phyloP scores from a whole-genome alignment of 1,284 basidiomycete genomes.

The Pyrrhoderma noxium region DNA sequence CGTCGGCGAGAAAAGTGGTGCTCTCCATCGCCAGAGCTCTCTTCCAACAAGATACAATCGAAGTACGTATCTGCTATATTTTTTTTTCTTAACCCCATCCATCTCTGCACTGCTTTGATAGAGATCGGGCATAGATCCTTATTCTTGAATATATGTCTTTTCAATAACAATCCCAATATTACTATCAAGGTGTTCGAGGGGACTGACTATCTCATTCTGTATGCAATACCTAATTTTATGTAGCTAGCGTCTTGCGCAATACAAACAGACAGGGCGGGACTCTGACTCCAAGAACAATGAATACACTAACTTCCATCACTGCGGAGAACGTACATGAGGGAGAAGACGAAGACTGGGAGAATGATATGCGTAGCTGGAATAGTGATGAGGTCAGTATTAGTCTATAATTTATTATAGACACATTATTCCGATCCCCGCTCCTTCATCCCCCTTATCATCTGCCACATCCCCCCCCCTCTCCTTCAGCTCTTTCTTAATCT shows the following conservation, averaged over 20 bases:
- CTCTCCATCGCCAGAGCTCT: slow-evolving; percentile 71
- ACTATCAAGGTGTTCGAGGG: no score
- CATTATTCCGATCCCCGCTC: no score
- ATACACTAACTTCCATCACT: slow-evolving; percentile 72
- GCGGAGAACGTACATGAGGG: slow-evolving; percentile 58
- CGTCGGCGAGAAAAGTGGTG: slow-evolving; percentile 67
- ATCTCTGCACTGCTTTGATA: neutral
- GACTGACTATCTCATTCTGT: no score
- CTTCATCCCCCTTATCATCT: no score
- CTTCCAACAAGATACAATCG: slow-evolving; percentile 74
- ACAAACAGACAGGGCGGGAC: slow-evolving; percentile 43
- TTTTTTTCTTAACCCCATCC: neutral
- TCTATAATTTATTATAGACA: slow-evolving; percentile 2
- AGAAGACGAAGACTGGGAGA: slow-evolving; percentile 80
- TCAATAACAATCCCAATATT: no score
- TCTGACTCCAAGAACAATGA: slow-evolving; percentile 64
- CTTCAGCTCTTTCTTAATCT: no score
- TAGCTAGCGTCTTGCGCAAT: slow-evolving; percentile 24
- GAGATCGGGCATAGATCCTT: no score
- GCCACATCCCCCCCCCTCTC: no score
- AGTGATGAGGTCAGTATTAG: slow-evolving; percentile 47
- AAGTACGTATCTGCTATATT: slow-evolving; percentile 36
- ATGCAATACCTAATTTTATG: no score
- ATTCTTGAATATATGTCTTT: no score
- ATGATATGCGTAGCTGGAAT: slow-evolving; percentile 48